These are phyloP conservation scores for Fusarium annulatum DNA, from an alignment of 2,329 filamentous ascomycete genomes.

Conservation along the genomic window DNA sequence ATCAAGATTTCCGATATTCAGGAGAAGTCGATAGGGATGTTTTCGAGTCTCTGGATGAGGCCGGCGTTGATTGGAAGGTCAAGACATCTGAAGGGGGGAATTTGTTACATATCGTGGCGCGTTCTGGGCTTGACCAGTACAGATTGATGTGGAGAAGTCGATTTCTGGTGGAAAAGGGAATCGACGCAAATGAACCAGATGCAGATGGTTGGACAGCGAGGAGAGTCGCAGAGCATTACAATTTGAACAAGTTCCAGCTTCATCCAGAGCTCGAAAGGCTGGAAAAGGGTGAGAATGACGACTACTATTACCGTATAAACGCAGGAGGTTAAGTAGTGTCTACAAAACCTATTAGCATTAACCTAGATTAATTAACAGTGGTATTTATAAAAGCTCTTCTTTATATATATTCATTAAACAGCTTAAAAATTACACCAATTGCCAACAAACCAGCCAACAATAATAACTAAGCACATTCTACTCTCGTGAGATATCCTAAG, in stretches of 20 bases:
- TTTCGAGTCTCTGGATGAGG: rapidly evolving
- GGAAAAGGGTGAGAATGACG: not conserved
- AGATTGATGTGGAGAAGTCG: not conserved
- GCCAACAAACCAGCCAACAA: rapidly evolving
- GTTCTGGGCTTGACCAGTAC: not conserved
- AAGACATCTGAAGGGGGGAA: not conserved
- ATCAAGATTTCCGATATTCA: no score
- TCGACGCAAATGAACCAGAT: rapidly evolving
- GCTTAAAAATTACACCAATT: no score
- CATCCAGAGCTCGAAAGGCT: not conserved
- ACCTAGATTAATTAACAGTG: no score
- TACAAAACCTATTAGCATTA: no score
- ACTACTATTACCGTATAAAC: no score
- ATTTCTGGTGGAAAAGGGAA: not conserved
- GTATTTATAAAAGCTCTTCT: no score
- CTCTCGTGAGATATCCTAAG: not conserved
- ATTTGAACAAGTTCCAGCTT: rapidly evolving
- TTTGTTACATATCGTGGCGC: not conserved
- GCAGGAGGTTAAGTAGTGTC: no score
- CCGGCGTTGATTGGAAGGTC: not conserved
- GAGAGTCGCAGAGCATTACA: not conserved
- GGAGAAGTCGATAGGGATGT: not conserved
- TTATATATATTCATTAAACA: no score
- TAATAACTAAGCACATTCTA: rapidly evolving
- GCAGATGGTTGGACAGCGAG: not conserved